These are phyloP conservation scores for Eustoma russellianum DNA, from an alignment of 257 asterid species.

Conservation along the genomic window DNA sequence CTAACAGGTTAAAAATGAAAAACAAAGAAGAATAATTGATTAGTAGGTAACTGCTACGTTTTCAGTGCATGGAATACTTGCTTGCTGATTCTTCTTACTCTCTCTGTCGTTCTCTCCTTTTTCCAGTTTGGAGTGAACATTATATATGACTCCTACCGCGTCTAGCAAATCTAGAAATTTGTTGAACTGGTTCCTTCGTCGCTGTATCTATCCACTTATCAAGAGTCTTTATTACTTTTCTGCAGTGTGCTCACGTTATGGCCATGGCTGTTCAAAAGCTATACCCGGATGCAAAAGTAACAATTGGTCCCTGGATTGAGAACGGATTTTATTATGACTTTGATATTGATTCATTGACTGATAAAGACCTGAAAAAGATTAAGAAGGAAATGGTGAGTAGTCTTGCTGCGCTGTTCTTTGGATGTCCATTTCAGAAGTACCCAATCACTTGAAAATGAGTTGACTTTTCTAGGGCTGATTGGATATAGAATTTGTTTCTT, in stretches of 20 bases:
- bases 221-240: background rate
- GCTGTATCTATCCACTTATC: background rate
- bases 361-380: slow-evolving; percentile 79
- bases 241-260: slow-evolving; percentile 99
- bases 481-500: slow-evolving; percentile 29
- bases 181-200: background rate
- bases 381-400: slow-evolving; percentile 91
- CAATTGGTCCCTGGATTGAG: slow-evolving; percentile 97
- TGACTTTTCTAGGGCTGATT: slow-evolving; percentile 4
- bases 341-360: slow-evolving; percentile 88
- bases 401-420: background rate
- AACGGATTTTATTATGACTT: slow-evolving; percentile 92
- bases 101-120: background rate
- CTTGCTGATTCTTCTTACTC: too few species aligned
- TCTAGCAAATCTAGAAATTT: background rate
- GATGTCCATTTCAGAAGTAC: background rate
- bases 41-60: too few species aligned
- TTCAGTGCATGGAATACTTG: too few species aligned
- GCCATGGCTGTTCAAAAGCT: slow-evolving; percentile 99
- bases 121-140: background rate
- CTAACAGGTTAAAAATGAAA: too few species aligned
- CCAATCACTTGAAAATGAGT: slow-evolving; percentile 7
- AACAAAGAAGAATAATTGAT: too few species aligned
- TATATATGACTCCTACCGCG: background rate
- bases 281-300: slow-evolving; percentile 86